Conservation (phyloP, 441 rosid genomes). For the Brassica balearica region DNA sequence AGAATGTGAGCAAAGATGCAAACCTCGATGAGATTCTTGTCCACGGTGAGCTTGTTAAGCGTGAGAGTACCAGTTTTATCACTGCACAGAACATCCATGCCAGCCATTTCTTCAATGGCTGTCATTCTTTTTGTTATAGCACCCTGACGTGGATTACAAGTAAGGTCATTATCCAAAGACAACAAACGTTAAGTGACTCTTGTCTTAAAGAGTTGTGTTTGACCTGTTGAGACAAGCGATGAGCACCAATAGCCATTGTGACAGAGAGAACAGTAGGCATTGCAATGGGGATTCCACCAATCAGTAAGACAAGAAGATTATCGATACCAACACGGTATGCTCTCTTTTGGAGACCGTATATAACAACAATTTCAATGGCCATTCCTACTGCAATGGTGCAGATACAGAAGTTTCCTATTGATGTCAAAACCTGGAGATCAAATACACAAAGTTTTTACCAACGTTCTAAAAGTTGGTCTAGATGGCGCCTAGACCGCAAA, state of each 20-base stretch:
- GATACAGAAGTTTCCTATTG: conserved; percentile 57
- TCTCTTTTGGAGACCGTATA: conserved; percentile 46
- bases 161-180: conserved; percentile 3
- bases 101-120: conserved; percentile 65
- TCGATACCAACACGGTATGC: conserved; percentile 50
- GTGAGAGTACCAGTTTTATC: conserved; percentile 61
- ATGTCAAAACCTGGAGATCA: conserved; percentile 46
- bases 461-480: no score
- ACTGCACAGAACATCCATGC: conserved; percentile 60
- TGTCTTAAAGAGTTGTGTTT: conserved; percentile 6
- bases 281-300: conserved; percentile 67
- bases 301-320: conserved; percentile 53
- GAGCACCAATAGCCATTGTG: conserved; percentile 63
- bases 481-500: no score
- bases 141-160: conserved; percentile 42
- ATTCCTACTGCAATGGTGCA: conserved; percentile 52
- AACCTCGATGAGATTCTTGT: conserved; percentile 55
- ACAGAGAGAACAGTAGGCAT: conserved; percentile 63
- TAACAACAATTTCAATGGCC: conserved; percentile 49
- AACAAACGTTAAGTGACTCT: background rate
- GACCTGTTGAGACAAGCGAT: conserved; percentile 57
- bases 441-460: background rate
- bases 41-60: conserved; percentile 59
- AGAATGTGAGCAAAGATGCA: conserved; percentile 1
- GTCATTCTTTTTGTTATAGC: conserved; percentile 64